Evolutionary conservation across 192 early-diverging fungal genomes (phyloP), one percentile per base, ranked within the genome.

Genomic region (Backusella sp.): DNA sequence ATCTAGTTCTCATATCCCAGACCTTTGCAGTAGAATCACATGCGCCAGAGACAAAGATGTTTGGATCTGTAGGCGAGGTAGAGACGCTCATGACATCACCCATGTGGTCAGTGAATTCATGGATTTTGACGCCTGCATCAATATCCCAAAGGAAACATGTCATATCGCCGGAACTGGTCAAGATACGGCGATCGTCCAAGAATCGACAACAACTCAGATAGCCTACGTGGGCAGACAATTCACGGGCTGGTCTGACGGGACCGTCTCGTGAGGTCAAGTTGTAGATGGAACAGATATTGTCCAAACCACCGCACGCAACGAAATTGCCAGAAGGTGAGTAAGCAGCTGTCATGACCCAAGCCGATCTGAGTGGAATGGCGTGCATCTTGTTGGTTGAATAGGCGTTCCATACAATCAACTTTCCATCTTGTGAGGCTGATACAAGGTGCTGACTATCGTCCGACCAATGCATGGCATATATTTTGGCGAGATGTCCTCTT

Each of bases 271-370:
- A 95, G 73, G 94, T 95, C 39, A 99, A 86, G 77, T 98, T 99
- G 86, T 97, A 99, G 80, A 99, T 97, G 30, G 96, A 96, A 85
- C 97, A 99, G 76, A 99, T 92, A 86, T 98, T 98, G 86, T 99
- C 97, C 68, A 99, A 90, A 76, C 97, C 97, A 82, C 97, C 97
- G 83, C 97, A 99, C 59, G 97, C 97, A 15, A 99, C 97, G 83
- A 95, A 96, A 83, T 94, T 96, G 39, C 97, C 96, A 28, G 95
- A 96, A 6, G 97, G 97, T 52, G 97, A 96, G 74, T 98, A 99
- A 4, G 97, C 96, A 77, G 96, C 96, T 35, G 97, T 99, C 97
- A 99, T 99, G 77, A 99, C 97, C 97, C 97, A 99, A 19, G 97
- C 98, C 1, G 97, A 99, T 14, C 96, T 93, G 66, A 99, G 85